These are phyloP conservation scores for Boletus coccyginus DNA, from an alignment of 768 basidiomycete species.

Conservation along the genomic window DNA sequence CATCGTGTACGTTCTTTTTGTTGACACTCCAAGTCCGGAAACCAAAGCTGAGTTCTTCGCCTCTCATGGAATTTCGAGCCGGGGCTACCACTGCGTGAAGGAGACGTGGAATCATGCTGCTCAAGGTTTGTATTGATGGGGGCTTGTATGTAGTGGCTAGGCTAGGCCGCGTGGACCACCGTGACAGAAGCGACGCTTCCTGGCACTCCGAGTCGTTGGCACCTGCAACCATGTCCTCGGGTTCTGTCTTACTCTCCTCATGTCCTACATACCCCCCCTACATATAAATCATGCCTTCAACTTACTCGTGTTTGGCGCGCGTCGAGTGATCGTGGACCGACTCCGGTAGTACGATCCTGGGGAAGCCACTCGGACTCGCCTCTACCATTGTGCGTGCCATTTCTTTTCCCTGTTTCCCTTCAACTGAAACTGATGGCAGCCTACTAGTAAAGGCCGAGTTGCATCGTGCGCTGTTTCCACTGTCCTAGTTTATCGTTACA, in stretches of 20 bases:
- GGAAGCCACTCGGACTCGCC: slow-evolving; percentile 67
- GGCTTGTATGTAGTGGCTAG: no score
- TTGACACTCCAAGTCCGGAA: no score
- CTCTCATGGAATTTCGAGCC: no score
- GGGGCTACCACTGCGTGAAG: no score
- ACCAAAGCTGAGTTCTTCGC: no score
- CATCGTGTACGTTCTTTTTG: no score
- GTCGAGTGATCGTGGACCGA: slow-evolving; percentile 51
- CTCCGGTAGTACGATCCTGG: slow-evolving; percentile 67
- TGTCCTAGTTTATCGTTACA: slow-evolving; percentile 43
- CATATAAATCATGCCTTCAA: slow-evolving; percentile 52
- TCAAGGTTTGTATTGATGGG: no score
- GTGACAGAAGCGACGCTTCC: background rate
- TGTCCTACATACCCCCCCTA: slow-evolving; percentile 29
- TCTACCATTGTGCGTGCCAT: slow-evolving; percentile 69
- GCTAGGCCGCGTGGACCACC: no score
- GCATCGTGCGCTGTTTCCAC: slow-evolving; percentile 45
- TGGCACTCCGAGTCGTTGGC: slow-evolving; percentile 1
- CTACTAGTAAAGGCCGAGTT: slow-evolving; percentile 72
- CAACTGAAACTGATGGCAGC: slow-evolving; percentile 24
- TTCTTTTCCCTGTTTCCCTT: background rate
- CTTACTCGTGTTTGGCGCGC: slow-evolving; percentile 60
- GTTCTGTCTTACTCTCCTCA: slow-evolving; percentile 16
- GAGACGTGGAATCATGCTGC: no score
- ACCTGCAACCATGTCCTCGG: slow-evolving; percentile 19